Percentiles rank a stretch among this genome's conserved stretches.
Evolutionary conservation across 2,329 filamentous ascomycete genomes (phyloP).

Genomic region (Trichoderma brevicompactum): DNA sequence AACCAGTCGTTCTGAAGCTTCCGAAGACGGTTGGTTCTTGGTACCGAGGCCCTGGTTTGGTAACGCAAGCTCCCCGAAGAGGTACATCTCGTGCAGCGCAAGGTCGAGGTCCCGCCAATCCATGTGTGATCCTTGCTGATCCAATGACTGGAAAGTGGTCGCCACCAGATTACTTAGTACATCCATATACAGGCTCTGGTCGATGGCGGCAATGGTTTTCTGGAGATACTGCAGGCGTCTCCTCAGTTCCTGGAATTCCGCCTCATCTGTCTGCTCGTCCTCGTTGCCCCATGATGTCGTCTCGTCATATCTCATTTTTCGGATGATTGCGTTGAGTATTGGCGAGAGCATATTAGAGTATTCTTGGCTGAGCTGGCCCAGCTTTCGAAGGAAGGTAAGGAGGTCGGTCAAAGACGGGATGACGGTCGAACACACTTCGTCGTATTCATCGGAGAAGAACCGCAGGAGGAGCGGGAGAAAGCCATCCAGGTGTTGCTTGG

Average conservation of each 20-base stretch:
- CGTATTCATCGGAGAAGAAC: slow-evolving; percentile 97
- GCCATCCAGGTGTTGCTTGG: slow-evolving; percentile 78
- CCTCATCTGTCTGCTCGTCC: slow-evolving; percentile 93
- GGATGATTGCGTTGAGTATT: slow-evolving; percentile 87
- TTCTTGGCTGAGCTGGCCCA: slow-evolving; percentile 70
- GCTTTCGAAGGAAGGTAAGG: slow-evolving; percentile 85
- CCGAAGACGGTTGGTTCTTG: slow-evolving; percentile 80
- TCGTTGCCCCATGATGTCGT: slow-evolving; percentile 92
- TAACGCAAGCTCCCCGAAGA: slow-evolving; percentile 93
- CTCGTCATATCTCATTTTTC: slow-evolving; percentile 97
- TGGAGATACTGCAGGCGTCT: slow-evolving; percentile 89
- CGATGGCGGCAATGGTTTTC: slow-evolving; percentile 87
- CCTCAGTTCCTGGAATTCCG: slow-evolving; percentile 93
- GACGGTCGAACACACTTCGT: slow-evolving; percentile 95
- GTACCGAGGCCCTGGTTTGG: slow-evolving; percentile 83
- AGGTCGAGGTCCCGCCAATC: slow-evolving; percentile 96
- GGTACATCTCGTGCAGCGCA: slow-evolving; percentile 90
- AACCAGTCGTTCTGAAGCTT: slow-evolving; percentile 79
- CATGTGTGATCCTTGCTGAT: slow-evolving; percentile 72
- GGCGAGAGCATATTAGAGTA: slow-evolving; percentile 84
- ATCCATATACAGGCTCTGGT: slow-evolving; percentile 86
- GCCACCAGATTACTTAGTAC: slow-evolving; percentile 87
- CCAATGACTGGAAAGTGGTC: slow-evolving; percentile 80
- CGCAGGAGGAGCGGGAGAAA: slow-evolving; percentile 88
- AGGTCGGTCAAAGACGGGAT: slow-evolving; percentile 93